Base-by-base conservation (phyloP, 164 flowering plant genomes). In the Aristolochia fimbriata region DNA sequence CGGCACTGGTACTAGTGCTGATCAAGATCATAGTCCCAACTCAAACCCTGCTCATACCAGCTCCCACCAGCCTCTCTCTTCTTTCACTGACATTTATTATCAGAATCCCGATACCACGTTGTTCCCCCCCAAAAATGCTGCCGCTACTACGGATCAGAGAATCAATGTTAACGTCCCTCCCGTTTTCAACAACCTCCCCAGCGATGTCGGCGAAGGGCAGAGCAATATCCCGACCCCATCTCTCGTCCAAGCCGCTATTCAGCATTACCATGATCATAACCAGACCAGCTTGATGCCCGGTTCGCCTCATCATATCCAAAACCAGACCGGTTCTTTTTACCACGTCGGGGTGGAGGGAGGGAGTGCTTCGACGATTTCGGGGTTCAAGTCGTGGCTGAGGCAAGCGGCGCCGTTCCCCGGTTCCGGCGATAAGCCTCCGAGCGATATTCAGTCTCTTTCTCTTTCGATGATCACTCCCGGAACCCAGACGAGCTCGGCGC, bases 361-460 rank as follows among this genome's bases (percentile, higher is more conserved):
- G n/a, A 64, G n/a, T n/a, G n/a, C 74, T 33, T 75, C 85, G 12
- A 37, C 43, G 9, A 74, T 80, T 58, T 78, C 86, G 15, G 78
- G 79, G 30, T 74, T 78, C 73, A 83, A 82, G 62, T 77, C 85
- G 5, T 86, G 88, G 92, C 57, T 86, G 22, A 66, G 88, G 15
- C 83, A 78, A 60, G 57, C 73, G 15, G 57, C 73, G 15, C 68
- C 72, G 1, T 59, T 52, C 65, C 47, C 21, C n/a, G n/a, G n/a
- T 7, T 53, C 71, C 25, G 33, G 47, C 22, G 78, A 63, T 20
- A 73, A 61, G 58, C 12, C 70, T 23, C 21, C 60, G 4, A 54
- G 52, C 23, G 69, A 24, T 50, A 63, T 70, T 31, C 80, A 73
- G 59, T 37, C 80, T 2, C 76, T 81, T 20, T 70, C 91, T 4